Evolutionary conservation across 2,329 filamentous ascomycete genomes (phyloP).

Genomic region (Balansia obtecta): DNA sequence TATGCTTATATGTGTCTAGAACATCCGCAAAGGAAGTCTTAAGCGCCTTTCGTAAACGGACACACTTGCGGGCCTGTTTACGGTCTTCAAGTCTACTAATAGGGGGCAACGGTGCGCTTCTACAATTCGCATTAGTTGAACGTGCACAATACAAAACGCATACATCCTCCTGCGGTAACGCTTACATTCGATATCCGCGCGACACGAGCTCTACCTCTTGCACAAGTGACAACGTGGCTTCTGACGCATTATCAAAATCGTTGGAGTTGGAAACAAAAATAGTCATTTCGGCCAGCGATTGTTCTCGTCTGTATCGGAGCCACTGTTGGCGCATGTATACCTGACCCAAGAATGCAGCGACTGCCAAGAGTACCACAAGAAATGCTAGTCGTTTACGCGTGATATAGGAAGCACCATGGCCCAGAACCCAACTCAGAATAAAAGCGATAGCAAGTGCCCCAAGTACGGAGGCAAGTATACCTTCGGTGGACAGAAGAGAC

Average conservation of each 20-base stretch:
- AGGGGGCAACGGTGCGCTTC: conserved; percentile 82
- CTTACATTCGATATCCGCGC: conserved; percentile 73
- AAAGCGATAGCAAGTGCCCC: conserved; percentile 54
- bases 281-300: conserved; percentile 58
- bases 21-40: conserved; percentile 56
- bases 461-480: conserved; percentile 34
- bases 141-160: no score
- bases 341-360: conserved; percentile 45
- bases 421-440: conserved; percentile 58
- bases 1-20: conserved; percentile 59
- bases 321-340: conserved; percentile 67
- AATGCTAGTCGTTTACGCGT: conserved; percentile 44
- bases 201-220: conserved; percentile 95
- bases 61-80: conserved; percentile 65
- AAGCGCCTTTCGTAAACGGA: conserved; percentile 66
- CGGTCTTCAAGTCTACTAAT: conserved; percentile 82
- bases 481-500: conserved; percentile 28
- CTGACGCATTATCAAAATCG: conserved; percentile 65
- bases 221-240: conserved; percentile 67
- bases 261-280: conserved; percentile 63
- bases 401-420: conserved; percentile 34
- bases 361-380: conserved; percentile 38
- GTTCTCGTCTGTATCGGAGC: conserved; percentile 64
- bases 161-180: conserved; percentile 9
- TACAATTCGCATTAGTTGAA: conserved; percentile 22